Conservation (phyloP, 192 early-diverging fungal species). For the Gryganskiella cystojenkinii region DNA sequence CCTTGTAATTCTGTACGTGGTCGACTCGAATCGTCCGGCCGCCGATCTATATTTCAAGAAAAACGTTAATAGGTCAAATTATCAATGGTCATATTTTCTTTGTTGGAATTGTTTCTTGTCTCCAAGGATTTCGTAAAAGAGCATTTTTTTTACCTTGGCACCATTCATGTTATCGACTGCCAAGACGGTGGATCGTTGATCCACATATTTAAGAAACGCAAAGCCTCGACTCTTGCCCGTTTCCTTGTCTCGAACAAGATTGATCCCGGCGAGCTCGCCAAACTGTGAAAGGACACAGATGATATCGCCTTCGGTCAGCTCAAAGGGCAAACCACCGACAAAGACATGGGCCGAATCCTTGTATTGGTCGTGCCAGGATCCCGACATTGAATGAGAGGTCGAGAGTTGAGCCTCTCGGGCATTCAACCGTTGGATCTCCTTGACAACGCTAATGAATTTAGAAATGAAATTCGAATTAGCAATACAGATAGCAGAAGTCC, state of each 20-base stretch:
- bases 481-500: no score
- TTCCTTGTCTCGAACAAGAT: constrained; percentile 86
- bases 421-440: constrained; percentile 89
- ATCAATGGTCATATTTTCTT: not conserved
- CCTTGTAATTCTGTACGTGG: constrained; percentile 74
- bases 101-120: not conserved
- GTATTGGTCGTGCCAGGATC: constrained; percentile 93
- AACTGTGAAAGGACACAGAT: constrained; percentile 95
- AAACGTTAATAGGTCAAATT: constrained; percentile 5
- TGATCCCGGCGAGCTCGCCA: constrained; percentile 92
- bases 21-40: constrained; percentile 78
- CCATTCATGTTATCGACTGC: constrained; percentile 98
- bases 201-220: constrained; percentile 91
- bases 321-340: constrained; percentile 83
- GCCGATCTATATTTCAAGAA: constrained; percentile 37
- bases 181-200: constrained; percentile 90
- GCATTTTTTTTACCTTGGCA: constrained; percentile 55
- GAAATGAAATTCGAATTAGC: no score
- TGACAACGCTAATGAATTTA: constrained; percentile 69
- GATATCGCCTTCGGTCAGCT: constrained; percentile 93
- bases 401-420: constrained; percentile 69
- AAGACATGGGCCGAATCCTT: constrained; percentile 92
- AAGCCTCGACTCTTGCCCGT: constrained; percentile 90
- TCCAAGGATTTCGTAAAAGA: not conserved
- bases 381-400: constrained; percentile 56